Evolutionary conservation across 176 grass and related monocot species (phyloP), one percentile per base, ranked within the genome.

Genomic region (Saccharum spontaneum): DNA sequence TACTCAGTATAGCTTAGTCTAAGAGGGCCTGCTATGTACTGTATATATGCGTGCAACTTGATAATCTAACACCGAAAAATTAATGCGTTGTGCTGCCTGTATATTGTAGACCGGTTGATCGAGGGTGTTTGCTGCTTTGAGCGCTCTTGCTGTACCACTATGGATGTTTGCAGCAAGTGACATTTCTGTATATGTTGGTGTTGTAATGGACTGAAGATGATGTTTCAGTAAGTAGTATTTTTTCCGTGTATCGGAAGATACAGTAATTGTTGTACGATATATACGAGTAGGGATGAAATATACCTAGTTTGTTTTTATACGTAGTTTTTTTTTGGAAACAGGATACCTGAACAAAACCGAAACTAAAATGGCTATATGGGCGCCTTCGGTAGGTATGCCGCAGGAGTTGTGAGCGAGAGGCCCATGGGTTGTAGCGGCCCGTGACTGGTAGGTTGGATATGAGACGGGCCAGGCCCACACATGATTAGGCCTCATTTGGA

Each of bases 41-140:
- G 61, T 75, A 86, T 86, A 76, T 75, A 79, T 69, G 36, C 73
- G 46, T 79, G 83, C 23, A 2, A 40, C 87, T 59, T 75, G 79
- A 23, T 72, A 34, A 55, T 37, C 36, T 34, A 34, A 30, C 34
- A 26, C 1, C 9, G 24, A 13, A 30, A 10, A 18, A 4, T 28
- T 5, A 65, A 39, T 50, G 28, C 26, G 8, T 68, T 60, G 57
- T 79, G 18, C 26, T 15, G 61, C 24, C 11, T 61, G 57, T 87
- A 75, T 79, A 63, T 44, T 74, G 63, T 48, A 62, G 13, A 40
- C 23, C 64, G 74, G 52, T 66, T 87, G 26, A 74, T 10, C 26
- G 12, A 30, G 30, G 43, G 63, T 7, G 26, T 7, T 20, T 39
- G 40, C n/a, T 24, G 12, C 31, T 75, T 8, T 3, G 13, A 18